Evolutionary conservation across 805 yeast genomes (phyloP).

Genomic region (Nakazawaea pomicola): DNA sequence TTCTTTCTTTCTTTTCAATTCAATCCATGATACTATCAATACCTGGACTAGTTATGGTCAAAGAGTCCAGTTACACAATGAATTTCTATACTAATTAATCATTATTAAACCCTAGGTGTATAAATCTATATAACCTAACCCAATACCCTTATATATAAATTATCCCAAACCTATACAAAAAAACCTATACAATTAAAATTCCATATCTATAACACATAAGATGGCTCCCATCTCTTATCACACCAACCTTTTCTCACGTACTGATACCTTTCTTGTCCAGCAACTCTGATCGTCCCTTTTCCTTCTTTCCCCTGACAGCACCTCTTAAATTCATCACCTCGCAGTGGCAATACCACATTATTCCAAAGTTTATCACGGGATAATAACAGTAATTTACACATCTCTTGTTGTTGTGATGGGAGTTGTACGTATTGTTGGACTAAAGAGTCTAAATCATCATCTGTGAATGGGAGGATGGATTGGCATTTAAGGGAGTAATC

Average conservation of each 20-base stretch:
- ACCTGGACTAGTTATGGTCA: too few species aligned
- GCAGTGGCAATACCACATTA: constrained; percentile 47
- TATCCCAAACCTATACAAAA: not conserved
- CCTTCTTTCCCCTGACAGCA: not conserved
- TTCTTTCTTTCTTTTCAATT: too few species aligned
- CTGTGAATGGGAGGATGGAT: constrained; percentile 27
- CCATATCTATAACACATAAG: too few species aligned
- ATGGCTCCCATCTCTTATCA: constrained; percentile 6
- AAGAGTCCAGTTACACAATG: too few species aligned
- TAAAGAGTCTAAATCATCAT: constrained; percentile 29
- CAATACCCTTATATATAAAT: not conserved
- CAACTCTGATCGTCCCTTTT: constrained; percentile 2
- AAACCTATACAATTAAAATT: too few species aligned
- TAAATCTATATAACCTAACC: not conserved
- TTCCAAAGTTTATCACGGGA: constrained; percentile 51
- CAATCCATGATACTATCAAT: too few species aligned
- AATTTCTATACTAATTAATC: not conserved
- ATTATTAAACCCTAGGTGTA: too few species aligned
- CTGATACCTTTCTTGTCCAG: constrained; percentile 3
- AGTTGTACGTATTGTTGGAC: not conserved
- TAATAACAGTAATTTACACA: constrained; percentile 30
- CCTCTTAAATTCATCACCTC: constrained; percentile 29
- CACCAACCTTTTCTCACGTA: constrained; percentile 5
- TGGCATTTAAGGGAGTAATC: constrained; percentile 37
- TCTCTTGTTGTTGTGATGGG: constrained; percentile 15